Conservation (phyloP, 225 moss, liverwort and hornwort species). For the Lunularia cruciata region DNA sequence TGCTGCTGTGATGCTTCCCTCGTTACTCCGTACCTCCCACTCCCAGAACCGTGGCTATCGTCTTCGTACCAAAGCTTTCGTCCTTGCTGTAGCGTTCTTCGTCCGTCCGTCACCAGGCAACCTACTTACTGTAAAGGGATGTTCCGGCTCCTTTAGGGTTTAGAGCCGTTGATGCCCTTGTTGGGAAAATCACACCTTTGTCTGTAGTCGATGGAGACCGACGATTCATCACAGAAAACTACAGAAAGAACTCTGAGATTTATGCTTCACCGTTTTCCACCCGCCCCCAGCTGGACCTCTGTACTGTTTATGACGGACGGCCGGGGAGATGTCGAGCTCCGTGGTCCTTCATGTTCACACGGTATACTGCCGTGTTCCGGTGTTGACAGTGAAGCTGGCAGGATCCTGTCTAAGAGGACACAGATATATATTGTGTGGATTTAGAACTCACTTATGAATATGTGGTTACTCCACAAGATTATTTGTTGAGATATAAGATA, state of each 20-base stretch:
- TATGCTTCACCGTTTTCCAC: neutral
- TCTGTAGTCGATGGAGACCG: neutral
- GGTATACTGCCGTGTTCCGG: no score
- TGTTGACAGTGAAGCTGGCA: no score
- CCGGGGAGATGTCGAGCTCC: neutral
- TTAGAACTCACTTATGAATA: no score
- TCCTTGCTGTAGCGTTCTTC: neutral
- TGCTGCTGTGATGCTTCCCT: neutral
- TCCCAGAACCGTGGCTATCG: neutral
- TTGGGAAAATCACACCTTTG: neutral
- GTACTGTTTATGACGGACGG: neutral
- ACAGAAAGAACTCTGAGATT: neutral
- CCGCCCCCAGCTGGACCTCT: neutral
- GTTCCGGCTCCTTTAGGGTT: conserved; percentile 15
- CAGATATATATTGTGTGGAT: no score
- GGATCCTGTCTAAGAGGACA: no score
- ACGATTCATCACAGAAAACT: no score
- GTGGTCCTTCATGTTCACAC: no score
- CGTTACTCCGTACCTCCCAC: no score
- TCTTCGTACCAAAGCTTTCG: neutral
- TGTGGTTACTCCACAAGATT: no score
- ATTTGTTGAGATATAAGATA: no score
- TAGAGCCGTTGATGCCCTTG: conserved; percentile 3
- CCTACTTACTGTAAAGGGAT: neutral
- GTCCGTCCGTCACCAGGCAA: neutral